Conservation (phyloP, 768 basidiomycete genomes). For the Pulveroboletus sp. region DNA sequence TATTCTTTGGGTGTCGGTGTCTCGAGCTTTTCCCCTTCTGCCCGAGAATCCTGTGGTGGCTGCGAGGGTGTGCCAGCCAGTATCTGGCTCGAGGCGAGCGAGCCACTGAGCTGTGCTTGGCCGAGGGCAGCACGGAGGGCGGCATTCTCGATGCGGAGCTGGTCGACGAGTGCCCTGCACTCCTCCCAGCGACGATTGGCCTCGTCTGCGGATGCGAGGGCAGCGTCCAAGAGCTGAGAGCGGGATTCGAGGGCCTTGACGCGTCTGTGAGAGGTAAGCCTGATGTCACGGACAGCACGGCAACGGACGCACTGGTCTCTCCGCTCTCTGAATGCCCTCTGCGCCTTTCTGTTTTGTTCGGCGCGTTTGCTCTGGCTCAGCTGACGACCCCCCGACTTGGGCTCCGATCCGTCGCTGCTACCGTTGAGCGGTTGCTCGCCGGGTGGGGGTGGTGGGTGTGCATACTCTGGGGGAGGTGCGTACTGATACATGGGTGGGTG, state of each 20-base stretch:
- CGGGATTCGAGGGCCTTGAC: conserved; percentile 86
- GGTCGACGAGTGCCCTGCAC: conserved; percentile 85
- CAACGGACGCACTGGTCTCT: conserved; percentile 69
- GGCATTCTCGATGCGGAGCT: conserved; percentile 80
- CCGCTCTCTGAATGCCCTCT: conserved; percentile 87
- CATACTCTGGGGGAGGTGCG: conserved; percentile 33
- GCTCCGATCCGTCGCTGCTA: not conserved
- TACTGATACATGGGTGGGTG: conserved; percentile 34
- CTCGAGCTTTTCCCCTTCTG: conserved; percentile 30
- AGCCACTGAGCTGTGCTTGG: conserved; percentile 33
- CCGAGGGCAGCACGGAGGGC: conserved; percentile 68
- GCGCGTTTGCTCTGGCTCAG: conserved; percentile 84
- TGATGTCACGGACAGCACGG: not conserved
- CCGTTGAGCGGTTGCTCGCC: conserved; percentile 27
- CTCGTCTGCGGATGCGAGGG: conserved; percentile 82
- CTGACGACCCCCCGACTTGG: conserved; percentile 42
- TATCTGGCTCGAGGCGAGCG: conserved; percentile 30
- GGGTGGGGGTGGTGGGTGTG: conserved; percentile 27
- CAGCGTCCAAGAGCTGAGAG: conserved; percentile 81
- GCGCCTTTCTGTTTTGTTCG: conserved; percentile 93
- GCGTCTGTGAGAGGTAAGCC: conserved; percentile 49
- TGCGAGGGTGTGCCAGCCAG: conserved; percentile 21
- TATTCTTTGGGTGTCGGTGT: conserved; percentile 24
- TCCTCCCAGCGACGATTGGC: conserved; percentile 90
- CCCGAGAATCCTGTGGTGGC: conserved; percentile 22